Percentiles rank a stretch among this genome's conserved stretches.
Evolutionary conservation across 768 basidiomycete genomes (phyloP).

Genomic region (Naematelia aurantialba): DNA sequence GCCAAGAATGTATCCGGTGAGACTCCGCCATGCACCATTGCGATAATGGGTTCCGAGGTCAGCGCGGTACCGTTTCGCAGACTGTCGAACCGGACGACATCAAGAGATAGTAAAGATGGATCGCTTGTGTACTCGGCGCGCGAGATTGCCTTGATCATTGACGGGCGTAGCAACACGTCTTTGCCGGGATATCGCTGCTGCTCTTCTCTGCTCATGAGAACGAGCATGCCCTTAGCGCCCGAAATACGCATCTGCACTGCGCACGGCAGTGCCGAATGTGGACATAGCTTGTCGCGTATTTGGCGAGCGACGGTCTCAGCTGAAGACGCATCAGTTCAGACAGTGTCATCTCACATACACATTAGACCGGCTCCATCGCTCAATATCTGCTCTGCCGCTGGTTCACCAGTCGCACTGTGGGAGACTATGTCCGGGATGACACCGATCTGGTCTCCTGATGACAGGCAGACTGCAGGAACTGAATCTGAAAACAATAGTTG

Average conservation of each 20-base stretch:
- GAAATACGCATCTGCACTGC: conserved; percentile 38
- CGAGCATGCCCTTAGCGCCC: conserved; percentile 39
- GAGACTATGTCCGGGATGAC: conserved; percentile 28
- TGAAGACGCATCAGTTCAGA: not conserved
- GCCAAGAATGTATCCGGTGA: conserved; percentile 17
- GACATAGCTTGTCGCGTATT: conserved; percentile 7
- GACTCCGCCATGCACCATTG: conserved; percentile 31
- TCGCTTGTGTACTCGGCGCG: conserved; percentile 13
- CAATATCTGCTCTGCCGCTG: conserved; percentile 33
- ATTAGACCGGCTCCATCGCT: conserved; percentile 44
- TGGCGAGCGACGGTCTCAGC: conserved; percentile 26
- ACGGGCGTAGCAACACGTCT: conserved; percentile 33
- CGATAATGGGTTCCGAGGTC: conserved; percentile 32
- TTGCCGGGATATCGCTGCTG: conserved; percentile 16
- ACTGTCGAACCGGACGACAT: conserved; percentile 24
- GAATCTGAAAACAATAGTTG: conserved; percentile 39
- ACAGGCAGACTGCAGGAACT: conserved; percentile 18
- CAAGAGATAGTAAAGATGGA: conserved; percentile 22
- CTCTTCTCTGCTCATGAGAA: conserved; percentile 29
- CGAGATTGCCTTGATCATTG: conserved; percentile 35
- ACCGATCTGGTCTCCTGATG: not conserved
- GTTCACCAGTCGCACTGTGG: not conserved
- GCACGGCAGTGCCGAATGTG: conserved; percentile 18
- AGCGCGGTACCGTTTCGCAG: conserved; percentile 27
- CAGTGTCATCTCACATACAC: conserved; percentile 21